These are phyloP conservation scores for Clathrospora elynae DNA, from an alignment of 2,329 filamentous ascomycete genomes.

Conservation along the genomic window DNA sequence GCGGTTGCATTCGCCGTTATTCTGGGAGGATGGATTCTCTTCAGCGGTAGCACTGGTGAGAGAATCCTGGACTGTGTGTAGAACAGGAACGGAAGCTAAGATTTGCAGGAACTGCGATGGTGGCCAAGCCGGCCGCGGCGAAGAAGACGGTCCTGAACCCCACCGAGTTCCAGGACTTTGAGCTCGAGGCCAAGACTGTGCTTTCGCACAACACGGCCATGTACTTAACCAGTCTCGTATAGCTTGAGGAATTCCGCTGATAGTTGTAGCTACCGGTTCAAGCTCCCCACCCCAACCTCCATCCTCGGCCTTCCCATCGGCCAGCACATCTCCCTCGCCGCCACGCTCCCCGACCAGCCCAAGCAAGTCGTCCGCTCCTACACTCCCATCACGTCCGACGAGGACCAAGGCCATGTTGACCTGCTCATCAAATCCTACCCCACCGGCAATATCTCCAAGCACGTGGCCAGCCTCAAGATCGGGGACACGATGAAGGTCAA, in stretches of 20 bases:
- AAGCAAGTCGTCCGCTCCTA: slow-evolving; percentile 51
- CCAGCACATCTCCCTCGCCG: slow-evolving; percentile 97
- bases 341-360: slow-evolving; percentile 46
- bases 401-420: slow-evolving; percentile 81
- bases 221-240: slow-evolving; percentile 55
- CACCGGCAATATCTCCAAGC: slow-evolving; percentile 94
- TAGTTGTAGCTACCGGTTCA: slow-evolving; percentile 79
- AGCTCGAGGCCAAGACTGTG: slow-evolving; percentile 90
- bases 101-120: slow-evolving; percentile 2
- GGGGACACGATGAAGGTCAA: slow-evolving; percentile 83
- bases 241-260: slow-evolving; percentile 8
- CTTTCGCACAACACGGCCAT: slow-evolving; percentile 99
- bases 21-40: slow-evolving; percentile 74
- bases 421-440: slow-evolving; percentile 98
- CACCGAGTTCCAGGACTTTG: slow-evolving; percentile 85
- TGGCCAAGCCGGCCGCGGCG: background rate
- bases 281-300: slow-evolving; percentile 74
- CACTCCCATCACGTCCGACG: slow-evolving; percentile 50
- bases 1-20: slow-evolving; percentile 69
- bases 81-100: background rate
- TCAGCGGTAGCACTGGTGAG: slow-evolving; percentile 70
- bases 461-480: slow-evolving; percentile 81
- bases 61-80: background rate
- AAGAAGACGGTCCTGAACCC: slow-evolving; percentile 72
- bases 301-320: slow-evolving; percentile 97